Evolutionary conservation across 2,329 filamentous ascomycete species (phyloP).

Genomic region (Botrytis fabae): DNA sequence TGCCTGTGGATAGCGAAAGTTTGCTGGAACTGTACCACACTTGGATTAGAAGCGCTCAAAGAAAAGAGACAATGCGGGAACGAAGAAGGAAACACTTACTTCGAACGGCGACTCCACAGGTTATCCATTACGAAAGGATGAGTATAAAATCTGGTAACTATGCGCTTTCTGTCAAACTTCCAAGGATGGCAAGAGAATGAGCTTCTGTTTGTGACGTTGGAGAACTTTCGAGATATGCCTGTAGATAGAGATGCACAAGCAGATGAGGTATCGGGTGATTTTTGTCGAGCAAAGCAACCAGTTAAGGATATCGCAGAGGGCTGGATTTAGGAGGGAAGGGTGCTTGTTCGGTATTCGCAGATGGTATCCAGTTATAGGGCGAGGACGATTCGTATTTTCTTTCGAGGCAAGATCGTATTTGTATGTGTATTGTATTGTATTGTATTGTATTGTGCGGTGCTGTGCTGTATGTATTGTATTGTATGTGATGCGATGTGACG

Average conservation of each 20-base stretch:
- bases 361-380: neutral
- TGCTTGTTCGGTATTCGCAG: neutral
- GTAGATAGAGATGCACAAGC: neutral
- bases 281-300: neutral
- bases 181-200: slow-evolving; percentile 22
- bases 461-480: neutral
- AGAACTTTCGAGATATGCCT: slow-evolving; percentile 23
- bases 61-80: slow-evolving; percentile 15
- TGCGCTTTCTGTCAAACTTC: slow-evolving; percentile 26
- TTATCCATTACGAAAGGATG: slow-evolving; percentile 39
- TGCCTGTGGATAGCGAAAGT: slow-evolving; percentile 75
- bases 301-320: slow-evolving; percentile 11
- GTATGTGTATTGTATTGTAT: neutral
- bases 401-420: neutral
- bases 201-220: slow-evolving; percentile 26
- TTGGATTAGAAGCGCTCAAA: slow-evolving; percentile 25
- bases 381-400: neutral
- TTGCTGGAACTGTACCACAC: slow-evolving; percentile 57
- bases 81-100: slow-evolving; percentile 52
- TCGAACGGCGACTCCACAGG: slow-evolving; percentile 78
- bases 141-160: slow-evolving; percentile 17
- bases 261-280: neutral
- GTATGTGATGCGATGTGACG: neutral
- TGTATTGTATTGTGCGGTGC: neutral
- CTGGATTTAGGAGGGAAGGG: neutral